phyloP scores from a whole-genome alignment of 257 asterid species.

The Ballota nigra region DNA sequence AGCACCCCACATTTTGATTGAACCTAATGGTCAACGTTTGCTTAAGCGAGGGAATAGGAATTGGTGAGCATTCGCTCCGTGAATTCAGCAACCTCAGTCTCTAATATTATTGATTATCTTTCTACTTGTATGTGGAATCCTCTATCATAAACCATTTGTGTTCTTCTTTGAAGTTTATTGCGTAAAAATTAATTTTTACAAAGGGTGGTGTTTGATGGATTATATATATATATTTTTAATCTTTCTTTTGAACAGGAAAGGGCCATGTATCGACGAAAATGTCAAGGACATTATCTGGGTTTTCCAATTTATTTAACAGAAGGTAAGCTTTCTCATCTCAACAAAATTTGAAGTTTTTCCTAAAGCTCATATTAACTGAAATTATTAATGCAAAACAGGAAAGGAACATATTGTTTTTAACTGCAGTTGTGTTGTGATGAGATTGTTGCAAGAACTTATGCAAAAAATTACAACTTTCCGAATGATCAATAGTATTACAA shows the following conservation, averaged over 20 bases:
- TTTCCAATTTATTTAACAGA: slow-evolving; percentile 63
- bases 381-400: not conserved
- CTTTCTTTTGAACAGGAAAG: slow-evolving; percentile 46
- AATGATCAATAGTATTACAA: not conserved
- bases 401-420: not conserved
- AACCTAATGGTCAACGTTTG: slow-evolving; percentile 4
- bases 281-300: slow-evolving; percentile 64
- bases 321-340: slow-evolving; percentile 41
- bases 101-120: not conserved
- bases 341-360: not conserved
- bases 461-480: not conserved
- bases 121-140: not conserved
- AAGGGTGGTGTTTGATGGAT: not conserved
- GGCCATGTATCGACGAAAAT: slow-evolving; percentile 56
- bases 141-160: not conserved
- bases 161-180: slow-evolving; percentile 4
- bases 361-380: slow-evolving; percentile 4
- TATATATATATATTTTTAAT: not conserved
- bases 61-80: not conserved
- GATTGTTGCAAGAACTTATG: not conserved
- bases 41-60: not conserved
- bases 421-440: not conserved
- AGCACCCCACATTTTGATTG: not conserved
- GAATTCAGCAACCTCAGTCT: not conserved
- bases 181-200: not conserved